Base-by-base conservation (phyloP, 352 stramenopile species). In the Thalassiosira mediterranea region DNA sequence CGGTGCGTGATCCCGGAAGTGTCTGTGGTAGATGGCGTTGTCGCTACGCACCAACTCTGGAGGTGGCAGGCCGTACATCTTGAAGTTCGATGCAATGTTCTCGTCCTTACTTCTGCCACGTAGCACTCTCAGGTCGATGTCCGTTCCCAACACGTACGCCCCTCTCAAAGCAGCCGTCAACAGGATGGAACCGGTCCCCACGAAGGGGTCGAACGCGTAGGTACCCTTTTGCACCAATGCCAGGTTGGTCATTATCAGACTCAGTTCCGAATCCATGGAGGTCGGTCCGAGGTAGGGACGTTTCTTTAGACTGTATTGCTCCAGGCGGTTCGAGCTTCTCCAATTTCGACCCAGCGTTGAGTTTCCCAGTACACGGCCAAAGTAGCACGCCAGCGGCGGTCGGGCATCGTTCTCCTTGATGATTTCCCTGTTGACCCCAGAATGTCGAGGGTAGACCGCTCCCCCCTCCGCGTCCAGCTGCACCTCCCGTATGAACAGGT, bases 211-310 rank as follows among this genome's bases (percentile, higher is more conserved):
- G 67, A 98, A 95, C 4, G 97, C 93, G 23, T 97, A 72, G 31
- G 94, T 90, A 26, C 87, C 80, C 3, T 75, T 74, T 61, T 73
- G 52, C 8, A 90, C 74, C 46, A 76, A 60, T 29, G 81, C 94
- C 25, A 94, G 83, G 71, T 95, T 97, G 10, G 90, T 94, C 96
- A 99, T 99, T 48, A 99, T 88, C 69, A 99, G 88, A 34, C 94
- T 94, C 62, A 99, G 94, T 74, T 99, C 96, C 32, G 94, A 95
- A 84, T 98, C 96, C 94, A 98, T 98, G 26, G 93, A 97, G 2
- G 97, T 99, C 3, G 97, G 97, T 0, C 97, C 97, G 29, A 99
- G 94, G 86, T 98, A 99, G 21, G 87, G 81, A 69, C 96, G 89
- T 64, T 95, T 94, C 79, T 98, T 98, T 23, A 98, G 86, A 63